Percentiles rank a stretch among this genome's conserved stretches.
Evolutionary conservation across 2,329 filamentous ascomycete species (phyloP).

Genomic region (Fusarium pseudonygamai): DNA sequence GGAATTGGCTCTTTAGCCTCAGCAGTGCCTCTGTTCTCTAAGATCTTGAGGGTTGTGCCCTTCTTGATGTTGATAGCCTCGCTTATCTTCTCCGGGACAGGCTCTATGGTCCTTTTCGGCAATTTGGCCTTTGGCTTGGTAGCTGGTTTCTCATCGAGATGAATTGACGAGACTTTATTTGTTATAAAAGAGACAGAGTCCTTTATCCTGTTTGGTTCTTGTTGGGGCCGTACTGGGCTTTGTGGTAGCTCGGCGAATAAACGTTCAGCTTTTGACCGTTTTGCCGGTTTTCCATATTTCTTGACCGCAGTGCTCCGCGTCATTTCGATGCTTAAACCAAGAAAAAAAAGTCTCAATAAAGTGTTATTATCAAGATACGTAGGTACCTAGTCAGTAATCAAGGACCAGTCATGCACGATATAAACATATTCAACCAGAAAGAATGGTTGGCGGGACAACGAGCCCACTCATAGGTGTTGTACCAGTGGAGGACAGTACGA

Average conservation of each 20-base stretch:
- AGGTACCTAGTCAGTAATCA: not conserved
- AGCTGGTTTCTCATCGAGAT: slow-evolving; percentile 36
- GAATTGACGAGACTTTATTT: slow-evolving; percentile 47
- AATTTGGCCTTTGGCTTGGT: slow-evolving; percentile 28
- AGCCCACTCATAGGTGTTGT: not conserved
- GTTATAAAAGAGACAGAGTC: slow-evolving; percentile 48
- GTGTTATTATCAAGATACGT: not conserved
- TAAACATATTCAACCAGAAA: not conserved
- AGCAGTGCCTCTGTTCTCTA: not conserved
- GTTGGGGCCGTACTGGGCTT: slow-evolving; percentile 55
- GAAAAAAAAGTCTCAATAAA: not conserved
- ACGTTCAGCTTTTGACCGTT: slow-evolving; percentile 57
- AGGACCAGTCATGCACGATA: not conserved
- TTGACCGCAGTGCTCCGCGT: slow-evolving; percentile 54
- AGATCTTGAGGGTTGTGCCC: not conserved
- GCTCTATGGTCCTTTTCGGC: not conserved
- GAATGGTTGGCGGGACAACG: slow-evolving; percentile 41
- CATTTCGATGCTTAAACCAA: slow-evolving; percentile 50
- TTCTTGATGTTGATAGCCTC: slow-evolving; percentile 9
- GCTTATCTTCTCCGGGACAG: slow-evolving; percentile 16
- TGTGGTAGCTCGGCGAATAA: slow-evolving; percentile 63
- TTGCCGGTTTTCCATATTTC: slow-evolving; percentile 62
- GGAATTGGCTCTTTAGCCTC: slow-evolving; percentile 1
- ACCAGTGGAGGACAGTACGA: not conserved
- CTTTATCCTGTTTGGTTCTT: slow-evolving; percentile 16